Evolutionary conservation across 2,329 filamentous ascomycete genomes (phyloP).

Genomic region (Cytospora chrysosperma): DNA sequence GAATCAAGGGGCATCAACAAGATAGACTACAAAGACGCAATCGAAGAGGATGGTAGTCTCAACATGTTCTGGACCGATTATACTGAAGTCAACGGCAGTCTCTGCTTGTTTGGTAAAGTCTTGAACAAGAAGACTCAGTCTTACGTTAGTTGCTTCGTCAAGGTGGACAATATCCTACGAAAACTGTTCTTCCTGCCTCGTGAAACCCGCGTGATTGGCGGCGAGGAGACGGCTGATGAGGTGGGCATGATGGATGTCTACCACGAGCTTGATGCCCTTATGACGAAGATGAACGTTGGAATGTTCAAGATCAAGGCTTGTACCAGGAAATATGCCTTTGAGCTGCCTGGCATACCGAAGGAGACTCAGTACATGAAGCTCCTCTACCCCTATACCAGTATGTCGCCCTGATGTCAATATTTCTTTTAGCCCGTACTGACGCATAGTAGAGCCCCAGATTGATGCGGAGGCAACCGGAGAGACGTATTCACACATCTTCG

Average conservation of each 20-base stretch:
- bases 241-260: conserved; percentile 89
- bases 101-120: conserved; percentile 96
- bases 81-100: conserved; percentile 82
- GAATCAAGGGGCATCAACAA: conserved; percentile 72
- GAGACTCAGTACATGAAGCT: conserved; percentile 92
- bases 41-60: conserved; percentile 90
- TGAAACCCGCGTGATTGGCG: conserved; percentile 54
- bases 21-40: conserved; percentile 75
- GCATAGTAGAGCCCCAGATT: conserved; percentile 59
- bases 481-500: conserved; percentile 93
- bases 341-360: conserved; percentile 80
- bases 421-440: conserved; percentile 24
- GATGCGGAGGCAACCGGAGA: conserved; percentile 72
- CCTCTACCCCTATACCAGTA: conserved; percentile 88
- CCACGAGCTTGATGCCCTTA: conserved; percentile 80
- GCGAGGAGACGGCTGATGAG: conserved; percentile 70
- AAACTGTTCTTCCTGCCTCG: conserved; percentile 93
- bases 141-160: conserved; percentile 91
- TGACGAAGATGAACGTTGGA: conserved; percentile 80
- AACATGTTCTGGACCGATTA: conserved; percentile 98
- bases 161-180: conserved; percentile 89
- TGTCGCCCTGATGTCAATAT: conserved; percentile 31
- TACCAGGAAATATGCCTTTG: conserved; percentile 92
- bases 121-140: conserved; percentile 78
- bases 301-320: conserved; percentile 94